Evolutionary conservation across 2,329 filamentous ascomycete genomes (phyloP), one percentile per base, ranked within the genome.

Genomic region (Pseudovirgaria hyperparasitica): DNA sequence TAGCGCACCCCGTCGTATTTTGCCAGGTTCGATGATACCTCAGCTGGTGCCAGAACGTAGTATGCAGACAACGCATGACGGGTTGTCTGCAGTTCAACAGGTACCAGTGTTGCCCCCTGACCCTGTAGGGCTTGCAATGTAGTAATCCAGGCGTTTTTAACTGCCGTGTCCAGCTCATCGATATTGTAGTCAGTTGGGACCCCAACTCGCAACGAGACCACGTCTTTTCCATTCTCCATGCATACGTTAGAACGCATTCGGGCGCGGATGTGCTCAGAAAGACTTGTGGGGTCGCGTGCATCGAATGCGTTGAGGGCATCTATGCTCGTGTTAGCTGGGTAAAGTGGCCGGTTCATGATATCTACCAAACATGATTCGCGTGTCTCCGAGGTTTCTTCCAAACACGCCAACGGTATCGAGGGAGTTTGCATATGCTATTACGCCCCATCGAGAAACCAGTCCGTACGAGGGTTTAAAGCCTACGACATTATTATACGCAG

Each of bases 1-100:
- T 92, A 98, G 8, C 90, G 78, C n/a, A 96, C 73, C 12, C 90
- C 90, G 43, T 98, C 92, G 52, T 94, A 98, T 51, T 92, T 94
- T 31, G 90, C 82, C 2, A 98, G 70, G 44, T 98, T 98, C 10
- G 87, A 96, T 2, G 84, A 84, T 4, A 90, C 90, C 56, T 98
- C 90, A 10, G 90, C 87, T 0, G 90, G 84, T 1, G 90, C 92
- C 30, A 98, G 74, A 30, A 98, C 71, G 53, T 98, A 98, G 60
- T 98, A 98, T 18, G 90, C 81, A 12, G 85, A 82, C 1, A 98
- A 70, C 0, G 90, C 87, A 39, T 82, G 76, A 35, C 73, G 77
- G 2, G 87, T 98, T 1, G 76, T 72, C 1, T 87, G 86, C 4
- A 98, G 65, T 2, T 78, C 82, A 10, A 96, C 70, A 2, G 80